Conservation (phyloP, 192 early-diverging fungal genomes). For the Umbelopsis isabellina region DNA sequence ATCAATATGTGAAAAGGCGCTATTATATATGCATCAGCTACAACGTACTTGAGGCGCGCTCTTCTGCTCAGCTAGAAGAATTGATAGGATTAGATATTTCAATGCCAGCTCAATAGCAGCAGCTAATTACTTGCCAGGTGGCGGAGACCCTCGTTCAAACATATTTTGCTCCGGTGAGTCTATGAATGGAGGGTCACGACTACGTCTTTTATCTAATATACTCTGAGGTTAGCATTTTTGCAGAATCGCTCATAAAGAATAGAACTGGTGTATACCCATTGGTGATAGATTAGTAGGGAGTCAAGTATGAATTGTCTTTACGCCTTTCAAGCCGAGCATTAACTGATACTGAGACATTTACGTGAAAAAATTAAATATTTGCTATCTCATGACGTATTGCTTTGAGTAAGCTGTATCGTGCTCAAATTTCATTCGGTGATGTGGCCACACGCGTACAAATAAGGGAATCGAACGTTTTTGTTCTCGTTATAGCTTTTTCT, state of each 20-base stretch:
- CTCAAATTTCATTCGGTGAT: slow-evolving; percentile 14
- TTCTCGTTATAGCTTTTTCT: slow-evolving; percentile 9
- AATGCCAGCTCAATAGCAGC: background rate
- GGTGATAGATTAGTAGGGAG: too few species aligned
- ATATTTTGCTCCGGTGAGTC: background rate
- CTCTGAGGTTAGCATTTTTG: too few species aligned
- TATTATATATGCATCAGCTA: background rate
- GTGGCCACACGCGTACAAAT: background rate
- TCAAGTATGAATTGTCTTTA: too few species aligned
- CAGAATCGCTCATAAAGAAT: too few species aligned
- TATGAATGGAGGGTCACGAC: background rate
- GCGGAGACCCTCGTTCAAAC: slow-evolving; percentile 12
- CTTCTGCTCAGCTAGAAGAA: background rate
- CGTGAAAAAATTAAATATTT: too few species aligned
- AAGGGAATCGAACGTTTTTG: background rate
- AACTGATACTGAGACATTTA: too few species aligned
- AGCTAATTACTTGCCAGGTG: background rate
- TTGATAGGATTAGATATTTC: too few species aligned
- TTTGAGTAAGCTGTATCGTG: background rate
- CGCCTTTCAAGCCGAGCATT: too few species aligned
- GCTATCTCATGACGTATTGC: background rate
- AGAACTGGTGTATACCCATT: too few species aligned
- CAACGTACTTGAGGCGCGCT: background rate
- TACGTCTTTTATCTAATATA: too few species aligned
- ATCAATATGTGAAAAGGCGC: too few species aligned